phyloP scores from a whole-genome alignment of 139 green algal genomes.

The Chlorella ohadii region DNA sequence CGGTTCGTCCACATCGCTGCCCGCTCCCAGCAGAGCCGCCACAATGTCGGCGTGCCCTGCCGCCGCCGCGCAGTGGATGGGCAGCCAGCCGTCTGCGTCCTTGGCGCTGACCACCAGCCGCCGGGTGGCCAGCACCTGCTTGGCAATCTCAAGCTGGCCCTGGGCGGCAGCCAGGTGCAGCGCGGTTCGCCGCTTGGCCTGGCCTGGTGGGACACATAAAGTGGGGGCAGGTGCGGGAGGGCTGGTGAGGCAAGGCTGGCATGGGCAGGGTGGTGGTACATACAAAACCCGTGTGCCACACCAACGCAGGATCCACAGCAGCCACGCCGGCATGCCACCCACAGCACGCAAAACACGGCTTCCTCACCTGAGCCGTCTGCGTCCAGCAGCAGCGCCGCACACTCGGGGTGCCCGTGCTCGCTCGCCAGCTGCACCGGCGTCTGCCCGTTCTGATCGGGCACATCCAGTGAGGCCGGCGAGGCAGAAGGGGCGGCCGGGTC shows the following conservation, averaged over 20 bases:
- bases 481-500: background rate
- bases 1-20: constrained; percentile 26
- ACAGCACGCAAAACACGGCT: no score
- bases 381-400: constrained; percentile 49
- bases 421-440: constrained; percentile 48
- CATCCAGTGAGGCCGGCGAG: background rate
- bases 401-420: constrained; percentile 41
- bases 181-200: constrained; percentile 43
- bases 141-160: constrained; percentile 34
- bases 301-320: no score
- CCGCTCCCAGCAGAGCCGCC: constrained; percentile 39
- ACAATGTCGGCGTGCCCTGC: constrained; percentile 44
- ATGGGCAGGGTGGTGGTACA: background rate
- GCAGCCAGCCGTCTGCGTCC: constrained; percentile 59
- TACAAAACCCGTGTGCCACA: no score
- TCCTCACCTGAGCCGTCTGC: constrained; percentile 20
- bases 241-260: background rate
- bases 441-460: constrained; percentile 36
- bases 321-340: no score
- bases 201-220: background rate
- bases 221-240: no score
- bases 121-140: constrained; percentile 26
- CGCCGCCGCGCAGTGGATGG: constrained; percentile 55
- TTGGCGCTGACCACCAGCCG: constrained; percentile 32
- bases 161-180: constrained; percentile 47